Evolutionary conservation across 257 asterid genomes (phyloP), one percentile per base, ranked within the genome.

Genomic region (Datura wrightii): DNA sequence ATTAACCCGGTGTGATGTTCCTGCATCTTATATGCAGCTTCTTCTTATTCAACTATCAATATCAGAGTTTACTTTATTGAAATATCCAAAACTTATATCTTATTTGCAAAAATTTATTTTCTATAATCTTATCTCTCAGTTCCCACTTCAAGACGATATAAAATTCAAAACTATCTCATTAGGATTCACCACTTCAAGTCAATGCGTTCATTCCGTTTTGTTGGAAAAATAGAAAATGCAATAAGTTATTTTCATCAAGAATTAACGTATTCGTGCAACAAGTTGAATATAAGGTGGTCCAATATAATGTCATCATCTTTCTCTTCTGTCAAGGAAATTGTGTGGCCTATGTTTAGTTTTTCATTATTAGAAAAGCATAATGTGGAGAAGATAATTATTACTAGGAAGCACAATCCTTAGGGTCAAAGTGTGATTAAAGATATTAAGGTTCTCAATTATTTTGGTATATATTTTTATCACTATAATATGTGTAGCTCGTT

Each of bases 291-390:
- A 24, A 24, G 31, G 31, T 24, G 31, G 8, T 24, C 7, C 41
- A 63, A 31, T 13, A 6, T 34, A 69, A 69, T 70, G 55, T 70
- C 79, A 42, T 18, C 19, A 42, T 42, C 19, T 70, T 70, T 70
- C 8, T 70, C 9, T 71, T 44, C 3, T 44, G 10, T 42, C 36
- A 44, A 44, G 1, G 56, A 71, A 46, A 71, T n/a, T n/a, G 10
- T 71, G 79, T 44, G 79, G 56, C 79, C 79, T 44, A 71, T 36
- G 24, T 44, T 71, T n/a, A 44, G 16, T 44, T 31, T 63, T 70
- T 69, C 54, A 69, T 69, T 39, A 67, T 7, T 67, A 39, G 14
- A 31, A 69, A 39, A 66, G 13, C 24, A 9, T 24, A 60, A 3
- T 9, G 42, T 63, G 42, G n/a, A 11, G 10, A 63, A 31, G 18